Evolutionary conservation across 257 asterid genomes (phyloP).

Genomic region (Solanum virginianum): DNA sequence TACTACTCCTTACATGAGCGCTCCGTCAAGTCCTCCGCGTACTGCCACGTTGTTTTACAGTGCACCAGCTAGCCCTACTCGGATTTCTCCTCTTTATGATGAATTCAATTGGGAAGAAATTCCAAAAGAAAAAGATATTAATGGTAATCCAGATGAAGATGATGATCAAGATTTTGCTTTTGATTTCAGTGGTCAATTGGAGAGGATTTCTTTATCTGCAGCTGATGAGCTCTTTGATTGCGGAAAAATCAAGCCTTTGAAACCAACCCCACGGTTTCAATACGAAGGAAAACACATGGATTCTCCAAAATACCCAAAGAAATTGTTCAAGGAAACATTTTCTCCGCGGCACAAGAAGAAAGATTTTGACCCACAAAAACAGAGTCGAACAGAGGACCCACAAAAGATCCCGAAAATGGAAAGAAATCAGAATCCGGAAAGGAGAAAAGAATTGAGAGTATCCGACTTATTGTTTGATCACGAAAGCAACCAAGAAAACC

Average conservation of each 20-base stretch:
- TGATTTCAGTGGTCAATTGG: conserved; percentile 64
- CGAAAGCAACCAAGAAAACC: conserved; percentile 11
- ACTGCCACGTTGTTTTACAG: conserved; percentile 41
- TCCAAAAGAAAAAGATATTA: conserved; percentile 17
- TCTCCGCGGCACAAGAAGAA: conserved; percentile 26
- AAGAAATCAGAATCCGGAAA: background rate
- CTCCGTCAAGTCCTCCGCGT: conserved; percentile 55
- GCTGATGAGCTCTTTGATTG: conserved; percentile 84
- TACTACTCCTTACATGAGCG: conserved; percentile 45
- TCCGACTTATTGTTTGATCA: conserved; percentile 49
- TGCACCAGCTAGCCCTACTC: conserved; percentile 58
- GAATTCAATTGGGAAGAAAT: conserved; percentile 54
- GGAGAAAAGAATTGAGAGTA: conserved; percentile 17
- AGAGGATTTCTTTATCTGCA: conserved; percentile 29
- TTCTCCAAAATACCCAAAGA: conserved; percentile 52
- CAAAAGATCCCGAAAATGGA: conserved; percentile 18
- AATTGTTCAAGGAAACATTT: conserved; percentile 24
- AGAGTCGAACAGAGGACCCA: conserved; percentile 15
- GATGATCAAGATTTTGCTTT: conserved; percentile 51
- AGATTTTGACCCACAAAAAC: conserved; percentile 45
- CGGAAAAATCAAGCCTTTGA: conserved; percentile 73
- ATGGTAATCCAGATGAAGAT: conserved; percentile 6
- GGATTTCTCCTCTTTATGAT: conserved; percentile 26
- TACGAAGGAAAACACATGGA: conserved; percentile 9
- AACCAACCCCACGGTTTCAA: conserved; percentile 52